These are phyloP conservation scores for Hypericum perforatum DNA, from an alignment of 345 rosid genomes.

Conservation along the genomic window DNA sequence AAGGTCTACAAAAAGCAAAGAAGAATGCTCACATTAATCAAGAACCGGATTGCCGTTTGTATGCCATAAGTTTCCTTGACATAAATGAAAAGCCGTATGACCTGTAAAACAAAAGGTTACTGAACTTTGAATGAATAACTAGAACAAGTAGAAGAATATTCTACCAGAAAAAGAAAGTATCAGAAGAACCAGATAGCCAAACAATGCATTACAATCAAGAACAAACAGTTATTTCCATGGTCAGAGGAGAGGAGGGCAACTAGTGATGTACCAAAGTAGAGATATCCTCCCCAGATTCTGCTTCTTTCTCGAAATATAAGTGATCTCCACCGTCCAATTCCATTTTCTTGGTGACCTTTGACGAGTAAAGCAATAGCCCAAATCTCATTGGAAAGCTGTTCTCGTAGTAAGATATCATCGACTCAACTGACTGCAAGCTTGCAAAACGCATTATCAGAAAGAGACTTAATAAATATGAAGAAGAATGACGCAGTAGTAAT, in stretches of 20 bases:
- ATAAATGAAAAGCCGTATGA: constrained; percentile 75
- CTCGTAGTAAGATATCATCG: constrained; percentile 64
- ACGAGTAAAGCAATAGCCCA: constrained; percentile 78
- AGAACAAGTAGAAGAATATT: constrained; percentile 2
- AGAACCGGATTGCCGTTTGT: constrained; percentile 72
- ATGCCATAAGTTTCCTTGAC: constrained; percentile 76
- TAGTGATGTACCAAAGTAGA: constrained; percentile 71
- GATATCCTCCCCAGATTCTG: constrained; percentile 53
- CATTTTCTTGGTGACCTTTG: constrained; percentile 48
- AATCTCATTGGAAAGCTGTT: constrained; percentile 80
- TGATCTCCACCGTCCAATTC: constrained; percentile 47
- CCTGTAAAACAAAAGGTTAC: constrained; percentile 40
- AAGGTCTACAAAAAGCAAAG: background rate
- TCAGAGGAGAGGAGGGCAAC: constrained; percentile 4
- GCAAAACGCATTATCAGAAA: constrained; percentile 17
- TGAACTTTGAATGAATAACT: constrained; percentile 1
- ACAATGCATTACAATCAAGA: constrained; percentile 4
- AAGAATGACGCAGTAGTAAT: background rate
- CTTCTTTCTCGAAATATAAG: constrained; percentile 28
- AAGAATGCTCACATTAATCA: constrained; percentile 54
- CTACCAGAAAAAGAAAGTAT: background rate
- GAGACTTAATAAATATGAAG: background rate
- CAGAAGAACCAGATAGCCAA: background rate
- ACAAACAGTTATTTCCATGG: background rate
- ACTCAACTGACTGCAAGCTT: constrained; percentile 62